A percentile compares a stretch with the other conserved stretches of the same genome.
These are phyloP conservation scores for Blastocystis sp. DNA, from an alignment of 352 stramenopile species.

Conservation along the genomic window DNA sequence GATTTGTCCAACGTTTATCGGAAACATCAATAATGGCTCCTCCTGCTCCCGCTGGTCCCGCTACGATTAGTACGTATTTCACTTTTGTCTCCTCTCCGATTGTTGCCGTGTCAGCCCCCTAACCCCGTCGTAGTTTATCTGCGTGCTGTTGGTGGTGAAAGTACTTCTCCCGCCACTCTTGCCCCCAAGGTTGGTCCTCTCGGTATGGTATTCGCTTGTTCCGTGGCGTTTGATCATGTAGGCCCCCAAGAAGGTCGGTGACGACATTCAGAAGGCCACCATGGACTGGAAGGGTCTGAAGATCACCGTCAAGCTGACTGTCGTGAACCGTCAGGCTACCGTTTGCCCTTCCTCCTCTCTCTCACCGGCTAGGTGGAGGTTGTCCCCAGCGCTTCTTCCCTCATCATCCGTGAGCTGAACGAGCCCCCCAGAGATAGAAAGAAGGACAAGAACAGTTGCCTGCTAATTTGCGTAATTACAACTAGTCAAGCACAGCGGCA, in stretches of 20 bases:
- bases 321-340: constrained; percentile 92
- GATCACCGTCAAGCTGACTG: constrained; percentile 98
- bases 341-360: neutral
- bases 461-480: neutral
- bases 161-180: constrained; percentile 93
- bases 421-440: constrained; percentile 97
- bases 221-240: neutral
- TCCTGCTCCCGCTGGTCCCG: constrained; percentile 67
- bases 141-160: constrained; percentile 96
- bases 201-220: constrained; percentile 80
- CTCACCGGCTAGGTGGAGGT: constrained; percentile 77
- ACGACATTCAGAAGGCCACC: constrained; percentile 99
- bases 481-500: constrained; percentile 96
- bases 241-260: constrained; percentile 99
- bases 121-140: constrained; percentile 87
- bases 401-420: constrained; percentile 99
- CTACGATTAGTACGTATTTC: constrained; percentile 70
- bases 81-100: neutral
- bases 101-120: constrained; percentile 72
- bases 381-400: constrained; percentile 92
- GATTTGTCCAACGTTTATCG: constrained; percentile 65
- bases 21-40: constrained; percentile 67
- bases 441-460: constrained; percentile 78
- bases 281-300: constrained; percentile 99
- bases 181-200: constrained; percentile 99